A percentile compares a stretch with the other conserved stretches of the same genome.
These are phyloP conservation scores for Dactylonectria estremocensis DNA, from an alignment of 2,329 filamentous ascomycete genomes.

Conservation along the genomic window DNA sequence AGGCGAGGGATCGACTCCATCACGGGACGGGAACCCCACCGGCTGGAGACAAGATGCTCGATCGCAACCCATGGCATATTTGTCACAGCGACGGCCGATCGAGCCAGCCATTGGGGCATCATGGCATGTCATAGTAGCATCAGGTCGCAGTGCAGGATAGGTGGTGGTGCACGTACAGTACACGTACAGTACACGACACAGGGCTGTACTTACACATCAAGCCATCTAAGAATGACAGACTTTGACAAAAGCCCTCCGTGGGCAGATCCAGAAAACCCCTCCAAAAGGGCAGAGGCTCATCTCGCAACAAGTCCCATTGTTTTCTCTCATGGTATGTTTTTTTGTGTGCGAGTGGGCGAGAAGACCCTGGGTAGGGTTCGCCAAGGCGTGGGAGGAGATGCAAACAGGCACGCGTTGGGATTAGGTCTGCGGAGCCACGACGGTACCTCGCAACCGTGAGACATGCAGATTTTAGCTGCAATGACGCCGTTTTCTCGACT, in stretches of 20 bases:
- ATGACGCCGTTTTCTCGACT: slow-evolving; percentile 22
- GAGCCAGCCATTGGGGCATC: slow-evolving; percentile 16
- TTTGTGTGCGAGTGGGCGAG: slow-evolving; percentile 2
- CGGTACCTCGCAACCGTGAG: slow-evolving; percentile 16
- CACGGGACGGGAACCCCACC: slow-evolving; percentile 11
- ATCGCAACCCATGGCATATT: not conserved
- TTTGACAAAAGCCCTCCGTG: not conserved
- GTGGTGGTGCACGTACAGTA: not conserved
- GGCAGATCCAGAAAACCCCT: not conserved
- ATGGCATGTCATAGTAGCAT: slow-evolving; percentile 13
- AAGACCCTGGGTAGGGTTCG: slow-evolving; percentile 13
- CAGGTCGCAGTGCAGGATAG: not conserved
- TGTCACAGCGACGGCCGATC: slow-evolving; percentile 12
- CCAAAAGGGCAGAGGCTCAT: slow-evolving; percentile 1
- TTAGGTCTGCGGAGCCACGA: slow-evolving; percentile 23
- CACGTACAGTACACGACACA: too few relatives aligned
- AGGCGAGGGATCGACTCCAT: not conserved
- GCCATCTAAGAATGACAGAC: slow-evolving; percentile 3
- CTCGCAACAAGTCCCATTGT: not conserved
- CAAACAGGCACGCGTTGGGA: slow-evolving; percentile 22
- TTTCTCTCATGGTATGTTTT: not conserved
- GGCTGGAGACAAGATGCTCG: slow-evolving; percentile 1
- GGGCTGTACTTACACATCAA: not conserved
- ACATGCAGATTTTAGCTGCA: slow-evolving; percentile 20
- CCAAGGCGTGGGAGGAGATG: slow-evolving; percentile 17